Base-by-base conservation (phyloP, 2,329 filamentous ascomycete genomes). In the Pyrenochaeta sp. region DNA sequence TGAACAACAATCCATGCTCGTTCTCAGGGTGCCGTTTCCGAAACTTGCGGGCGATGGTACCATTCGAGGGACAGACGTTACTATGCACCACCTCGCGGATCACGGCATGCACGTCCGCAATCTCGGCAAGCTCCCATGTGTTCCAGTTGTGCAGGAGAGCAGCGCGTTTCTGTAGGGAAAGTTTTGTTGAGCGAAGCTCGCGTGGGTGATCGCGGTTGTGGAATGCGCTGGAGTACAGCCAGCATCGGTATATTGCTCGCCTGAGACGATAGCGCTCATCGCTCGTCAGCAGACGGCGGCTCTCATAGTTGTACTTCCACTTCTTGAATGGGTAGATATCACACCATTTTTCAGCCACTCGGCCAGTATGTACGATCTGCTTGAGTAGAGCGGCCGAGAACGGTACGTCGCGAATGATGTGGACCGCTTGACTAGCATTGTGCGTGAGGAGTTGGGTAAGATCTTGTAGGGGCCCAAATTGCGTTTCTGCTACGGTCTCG, bases 241-340 rank as follows among this genome's bases (percentile, higher is more conserved):
- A 88, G 10, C 86, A 74, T 8, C 86, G 82, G 68, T 88, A 89
- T 9, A 88, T 75, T 9, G 86, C 86, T 40, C 85, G 81, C 10
- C 86, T 81, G 10, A 88, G 67, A 5, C 78, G 77, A 49, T 80
- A 82, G 3, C 82, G 80, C 68, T 89, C 86, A 2, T 77, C 59
- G 36, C 62, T 58, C 0, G 79, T 82, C 47, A 89, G 74, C 2
- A 85, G 78, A 9, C 86, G 84, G 9, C 86, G 82, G 54, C 82
- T 78, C 54, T 83, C 82, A 61, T 79, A 87, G 64, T 86, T 81
- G 54, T 78, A 68, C 65, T 86, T 87, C 86, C 86, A 89, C 71
- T 87, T 87, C 74, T 87, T 86, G 69, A 84, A 80, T 0, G 85
- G 85, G 66, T 88, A 89, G n/a, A 88, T 81, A n/a, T 81, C 79